phyloP scores from a whole-genome alignment of 2,329 filamentous ascomycete species.

The Fusarium sulawesiense region DNA sequence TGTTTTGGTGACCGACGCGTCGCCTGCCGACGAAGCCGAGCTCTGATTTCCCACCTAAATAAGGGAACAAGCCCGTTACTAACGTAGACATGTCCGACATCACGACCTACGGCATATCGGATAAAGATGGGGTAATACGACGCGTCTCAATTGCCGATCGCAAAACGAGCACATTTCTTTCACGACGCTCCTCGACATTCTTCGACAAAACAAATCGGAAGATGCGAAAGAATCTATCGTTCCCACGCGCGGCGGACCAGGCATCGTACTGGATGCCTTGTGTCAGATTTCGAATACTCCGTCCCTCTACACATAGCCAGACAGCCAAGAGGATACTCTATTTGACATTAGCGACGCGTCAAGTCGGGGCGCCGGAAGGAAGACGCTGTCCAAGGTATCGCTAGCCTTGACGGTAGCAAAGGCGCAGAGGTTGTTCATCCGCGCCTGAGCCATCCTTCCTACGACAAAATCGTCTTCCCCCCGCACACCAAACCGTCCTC shows the following conservation, averaged over 20 bases:
- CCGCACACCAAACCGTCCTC: background rate
- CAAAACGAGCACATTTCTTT: background rate
- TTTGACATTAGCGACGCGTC: no score
- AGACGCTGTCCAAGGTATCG: background rate
- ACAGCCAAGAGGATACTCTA: no score
- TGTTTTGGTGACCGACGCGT: no score
- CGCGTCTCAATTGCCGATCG: background rate
- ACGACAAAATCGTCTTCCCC: background rate
- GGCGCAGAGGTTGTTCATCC: background rate
- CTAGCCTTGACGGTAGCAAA: background rate
- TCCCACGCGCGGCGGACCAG: no score
- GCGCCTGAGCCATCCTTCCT: background rate
- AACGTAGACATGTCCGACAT: background rate
- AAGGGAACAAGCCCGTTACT: no score
- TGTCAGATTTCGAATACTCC: no score
- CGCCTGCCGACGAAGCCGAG: background rate
- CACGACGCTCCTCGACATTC: slow-evolving; percentile 2
- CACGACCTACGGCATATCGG: background rate
- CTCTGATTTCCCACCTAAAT: background rate
- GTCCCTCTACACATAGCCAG: no score
- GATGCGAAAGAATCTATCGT: background rate
- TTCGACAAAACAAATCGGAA: background rate
- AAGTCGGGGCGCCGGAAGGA: no score
- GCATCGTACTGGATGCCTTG: no score
- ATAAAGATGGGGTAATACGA: background rate